phyloP scores from a whole-genome alignment of 2,329 filamentous ascomycete genomes.

The Cercospora brassicicola region DNA sequence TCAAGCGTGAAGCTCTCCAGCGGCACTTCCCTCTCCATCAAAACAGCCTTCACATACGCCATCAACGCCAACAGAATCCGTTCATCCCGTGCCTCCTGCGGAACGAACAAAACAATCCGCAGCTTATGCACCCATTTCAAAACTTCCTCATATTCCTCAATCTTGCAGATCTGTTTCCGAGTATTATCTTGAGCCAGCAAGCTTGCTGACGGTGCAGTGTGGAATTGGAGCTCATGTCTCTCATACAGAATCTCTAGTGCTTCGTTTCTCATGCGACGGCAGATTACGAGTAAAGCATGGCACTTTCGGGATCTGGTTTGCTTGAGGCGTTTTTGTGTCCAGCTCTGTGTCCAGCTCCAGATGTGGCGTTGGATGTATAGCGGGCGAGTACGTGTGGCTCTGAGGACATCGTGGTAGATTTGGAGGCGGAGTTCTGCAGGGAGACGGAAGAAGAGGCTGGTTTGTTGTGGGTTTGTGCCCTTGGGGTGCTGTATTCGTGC shows the following conservation, averaged over 20 bases:
- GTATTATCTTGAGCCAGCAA: background rate
- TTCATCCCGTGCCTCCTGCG: background rate
- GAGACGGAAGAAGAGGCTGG: constrained; percentile 6
- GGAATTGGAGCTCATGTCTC: constrained; percentile 10
- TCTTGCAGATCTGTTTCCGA: background rate
- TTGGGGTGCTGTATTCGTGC: background rate
- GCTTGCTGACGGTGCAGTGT: background rate
- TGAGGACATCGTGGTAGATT: constrained; percentile 14
- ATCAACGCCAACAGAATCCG: background rate
- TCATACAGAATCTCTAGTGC: constrained; percentile 9
- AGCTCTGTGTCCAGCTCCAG: constrained; percentile 6
- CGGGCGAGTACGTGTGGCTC: background rate
- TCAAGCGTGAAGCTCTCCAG: background rate
- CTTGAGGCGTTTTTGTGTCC: background rate
- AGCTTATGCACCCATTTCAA: background rate
- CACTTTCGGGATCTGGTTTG: background rate
- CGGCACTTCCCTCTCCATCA: background rate
- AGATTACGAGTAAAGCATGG: constrained; percentile 6
- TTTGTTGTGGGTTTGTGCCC: background rate
- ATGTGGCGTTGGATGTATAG: constrained; percentile 13
- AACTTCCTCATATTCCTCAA: background rate
- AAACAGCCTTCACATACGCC: constrained; percentile 1
- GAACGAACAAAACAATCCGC: background rate
- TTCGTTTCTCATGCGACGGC: constrained; percentile 10
- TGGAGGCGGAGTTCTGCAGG: constrained; percentile 11